A percentile compares a stretch with the other conserved stretches of the same genome.
These are phyloP conservation scores for Suillus discolor DNA, from an alignment of 768 basidiomycete genomes.

Conservation along the genomic window DNA sequence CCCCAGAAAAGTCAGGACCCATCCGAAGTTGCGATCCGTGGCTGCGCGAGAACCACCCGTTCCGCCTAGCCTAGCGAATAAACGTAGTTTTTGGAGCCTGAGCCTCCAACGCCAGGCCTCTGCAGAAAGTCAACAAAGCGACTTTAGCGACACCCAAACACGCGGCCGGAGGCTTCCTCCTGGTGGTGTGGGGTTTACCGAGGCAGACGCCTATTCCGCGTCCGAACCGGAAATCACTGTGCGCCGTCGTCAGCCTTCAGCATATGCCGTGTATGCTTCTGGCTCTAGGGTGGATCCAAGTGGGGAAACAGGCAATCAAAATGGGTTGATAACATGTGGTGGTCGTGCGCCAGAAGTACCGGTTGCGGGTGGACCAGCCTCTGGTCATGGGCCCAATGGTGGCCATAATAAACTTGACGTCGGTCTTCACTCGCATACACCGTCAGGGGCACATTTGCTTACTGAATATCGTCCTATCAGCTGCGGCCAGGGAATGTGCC, in stretches of 20 bases:
- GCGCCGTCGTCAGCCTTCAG: neutral
- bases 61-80: slow-evolving; percentile 33
- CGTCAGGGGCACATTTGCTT: slow-evolving; percentile 21
- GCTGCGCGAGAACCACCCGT: slow-evolving; percentile 33
- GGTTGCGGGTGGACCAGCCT: neutral
- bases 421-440: slow-evolving; percentile 1
- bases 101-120: slow-evolving; percentile 27
- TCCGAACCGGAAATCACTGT: slow-evolving; percentile 1
- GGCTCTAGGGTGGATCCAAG: neutral
- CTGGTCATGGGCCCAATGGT: neutral
- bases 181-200: slow-evolving; percentile 5
- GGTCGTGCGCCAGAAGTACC: neutral
- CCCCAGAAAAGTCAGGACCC: slow-evolving; percentile 26
- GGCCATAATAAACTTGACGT: slow-evolving; percentile 3
- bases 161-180: slow-evolving; percentile 17
- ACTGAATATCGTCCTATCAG: slow-evolving; percentile 24
- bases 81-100: slow-evolving; percentile 24
- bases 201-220: neutral
- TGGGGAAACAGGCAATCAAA: neutral
- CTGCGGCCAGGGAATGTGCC: slow-evolving; percentile 17
- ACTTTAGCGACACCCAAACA: slow-evolving; percentile 21
- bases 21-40: slow-evolving; percentile 32
- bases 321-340: neutral
- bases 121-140: slow-evolving; percentile 33
- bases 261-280: neutral